A percentile compares a stretch with the other conserved stretches of the same genome.
Evolutionary conservation across 108 stramenopile species (phyloP).

Genomic region (Cyclostephanos tholiformis): DNA sequence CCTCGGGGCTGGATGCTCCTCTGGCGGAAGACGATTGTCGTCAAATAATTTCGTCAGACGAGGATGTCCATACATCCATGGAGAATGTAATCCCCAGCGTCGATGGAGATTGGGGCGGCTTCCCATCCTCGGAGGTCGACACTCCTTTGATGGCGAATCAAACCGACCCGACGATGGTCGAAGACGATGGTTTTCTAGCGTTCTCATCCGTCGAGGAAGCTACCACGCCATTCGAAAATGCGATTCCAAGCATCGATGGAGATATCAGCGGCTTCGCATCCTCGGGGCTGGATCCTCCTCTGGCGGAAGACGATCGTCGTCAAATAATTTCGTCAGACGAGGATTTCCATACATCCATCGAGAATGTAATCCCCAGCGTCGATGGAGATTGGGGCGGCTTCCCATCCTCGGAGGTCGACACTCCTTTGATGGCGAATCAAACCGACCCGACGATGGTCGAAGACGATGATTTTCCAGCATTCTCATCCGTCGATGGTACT

Average conservation of each 20-base stretch:
- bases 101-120: not conserved
- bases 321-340: slow-evolving; percentile 13
- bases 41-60: slow-evolving; percentile 12
- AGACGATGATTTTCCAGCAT: no score
- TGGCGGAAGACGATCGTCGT: slow-evolving; percentile 1
- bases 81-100: not conserved
- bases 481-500: no score
- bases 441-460: no score
- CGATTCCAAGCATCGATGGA: no score
- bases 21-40: slow-evolving; percentile 1
- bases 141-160: not conserved
- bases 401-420: not conserved
- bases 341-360: not conserved
- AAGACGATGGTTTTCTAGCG: no score
- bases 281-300: not conserved
- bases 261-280: not conserved
- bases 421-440: not conserved
- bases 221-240: no score
- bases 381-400: not conserved
- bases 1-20: not conserved
- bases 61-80: not conserved
- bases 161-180: no score
- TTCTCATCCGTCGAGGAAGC: no score
- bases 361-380: not conserved
- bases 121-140: not conserved